Base-by-base conservation (phyloP, 495 filamentous ascomycete species). In the Aspergillus cavernicola region DNA sequence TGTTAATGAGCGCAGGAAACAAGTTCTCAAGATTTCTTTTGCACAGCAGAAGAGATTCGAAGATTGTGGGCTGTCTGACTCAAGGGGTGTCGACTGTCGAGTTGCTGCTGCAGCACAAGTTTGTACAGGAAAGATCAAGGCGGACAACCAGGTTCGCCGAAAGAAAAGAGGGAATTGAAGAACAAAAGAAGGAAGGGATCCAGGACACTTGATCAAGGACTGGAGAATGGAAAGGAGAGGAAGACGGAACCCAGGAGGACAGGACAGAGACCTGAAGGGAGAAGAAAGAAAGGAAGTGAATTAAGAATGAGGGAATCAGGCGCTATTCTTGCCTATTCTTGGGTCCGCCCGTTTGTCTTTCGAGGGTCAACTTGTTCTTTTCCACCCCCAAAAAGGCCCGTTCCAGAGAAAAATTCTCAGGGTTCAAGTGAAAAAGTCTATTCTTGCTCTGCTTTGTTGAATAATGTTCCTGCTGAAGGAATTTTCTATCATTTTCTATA, bases 201-300 rank as follows among this genome's bases (percentile, higher is more conserved):
- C 61, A 72, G 63, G 69, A 73, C 73, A 62, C 69, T 69, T 65
- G 65, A 66, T 65, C 63, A 55, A 71, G 72, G 72, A 67, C 64
- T 61, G 59, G 55, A 61, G 60, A 61, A 66, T 61, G 67, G 58
- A 53, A 61, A 60, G 33, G 58, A 51, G 57, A 67, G 47, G 65
- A 60, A 52, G 43, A 52, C 19, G 55, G 52, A 59, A 51, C 58
- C 57, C 53, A 64, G 58, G 62, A 43, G 54, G 52, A n/a, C n/a
- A n/a, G n/a, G n/a, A n/a, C n/a, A n/a, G 26, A 51, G 49, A 60
- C 66, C 51, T 63, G 57, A 62, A 63, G 53, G 48, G 62, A 58
- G 55, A 56, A 62, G 65, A 38, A 57, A 53, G 47, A 62, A 60
- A 55, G 49, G 32, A 37, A 52, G 46, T 19, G 36, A 18, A 7